Conservation (phyloP, 441 rosid genomes). For the Omphalea diandra region DNA sequence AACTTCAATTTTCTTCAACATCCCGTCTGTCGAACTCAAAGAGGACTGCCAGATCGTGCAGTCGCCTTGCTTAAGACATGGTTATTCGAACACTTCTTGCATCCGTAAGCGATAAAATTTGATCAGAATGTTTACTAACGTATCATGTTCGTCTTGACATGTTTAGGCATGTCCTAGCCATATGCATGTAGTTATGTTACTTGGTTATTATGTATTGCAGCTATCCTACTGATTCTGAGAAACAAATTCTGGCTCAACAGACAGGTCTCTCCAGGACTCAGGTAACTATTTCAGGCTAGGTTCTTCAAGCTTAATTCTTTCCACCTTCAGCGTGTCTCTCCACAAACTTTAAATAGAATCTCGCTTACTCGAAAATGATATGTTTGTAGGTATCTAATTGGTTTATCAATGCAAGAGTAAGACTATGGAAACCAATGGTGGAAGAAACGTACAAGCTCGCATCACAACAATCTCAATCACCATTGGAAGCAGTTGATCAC, state of each 20-base stretch:
- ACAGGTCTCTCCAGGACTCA: slow-evolving; percentile 71
- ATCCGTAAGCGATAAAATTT: slow-evolving; percentile 48
- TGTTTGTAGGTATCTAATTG: slow-evolving; percentile 50
- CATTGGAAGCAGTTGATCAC: slow-evolving; percentile 9
- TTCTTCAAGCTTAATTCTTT: neutral
- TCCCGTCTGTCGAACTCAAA: slow-evolving; percentile 61
- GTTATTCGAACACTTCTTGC: slow-evolving; percentile 64
- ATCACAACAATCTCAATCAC: slow-evolving; percentile 26
- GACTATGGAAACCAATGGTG: slow-evolving; percentile 61
- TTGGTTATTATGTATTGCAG: slow-evolving; percentile 27
- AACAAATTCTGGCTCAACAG: slow-evolving; percentile 52
- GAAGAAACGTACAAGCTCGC: slow-evolving; percentile 55
- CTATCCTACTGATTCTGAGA: slow-evolving; percentile 64
- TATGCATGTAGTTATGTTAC: neutral
- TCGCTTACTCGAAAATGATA: neutral
- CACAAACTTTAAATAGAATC: too few relatives aligned
- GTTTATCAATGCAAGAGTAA: slow-evolving; percentile 58
- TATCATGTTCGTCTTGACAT: too few relatives aligned
- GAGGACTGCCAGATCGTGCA: slow-evolving; percentile 64
- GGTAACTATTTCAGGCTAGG: too few relatives aligned
- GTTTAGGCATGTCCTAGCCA: too few relatives aligned
- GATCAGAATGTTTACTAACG: too few relatives aligned
- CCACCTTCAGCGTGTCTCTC: too few relatives aligned
- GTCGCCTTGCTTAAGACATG: slow-evolving; percentile 55
- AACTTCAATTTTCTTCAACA: slow-evolving; percentile 31